Conservation (phyloP, 495 filamentous ascomycete species). For the Tuber magnatum region DNA sequence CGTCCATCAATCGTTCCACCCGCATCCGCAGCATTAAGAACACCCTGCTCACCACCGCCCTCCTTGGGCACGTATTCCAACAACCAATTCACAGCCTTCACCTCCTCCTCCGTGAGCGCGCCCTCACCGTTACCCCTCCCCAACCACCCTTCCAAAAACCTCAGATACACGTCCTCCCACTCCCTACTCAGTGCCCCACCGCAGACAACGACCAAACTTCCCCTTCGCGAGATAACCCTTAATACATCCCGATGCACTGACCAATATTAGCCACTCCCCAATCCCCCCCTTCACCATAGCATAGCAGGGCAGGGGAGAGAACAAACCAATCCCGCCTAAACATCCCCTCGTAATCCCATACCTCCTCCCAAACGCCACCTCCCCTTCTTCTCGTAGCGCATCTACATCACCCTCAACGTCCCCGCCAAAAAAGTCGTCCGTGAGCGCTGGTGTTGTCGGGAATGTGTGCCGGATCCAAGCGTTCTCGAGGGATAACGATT, state of each 20-base stretch:
- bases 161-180: neutral
- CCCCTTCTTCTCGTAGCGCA: neutral
- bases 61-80: neutral
- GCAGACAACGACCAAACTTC: neutral
- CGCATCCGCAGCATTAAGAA: neutral
- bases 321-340: neutral
- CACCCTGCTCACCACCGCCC: neutral
- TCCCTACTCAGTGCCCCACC: neutral
- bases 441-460: neutral
- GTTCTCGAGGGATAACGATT: neutral
- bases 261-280: neutral
- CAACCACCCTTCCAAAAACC: neutral
- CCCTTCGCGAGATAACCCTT: neutral
- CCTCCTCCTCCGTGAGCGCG: neutral
- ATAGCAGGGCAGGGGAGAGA: neutral
- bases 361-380: neutral
- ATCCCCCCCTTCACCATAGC: neutral
- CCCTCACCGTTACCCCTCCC: neutral
- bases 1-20: neutral
- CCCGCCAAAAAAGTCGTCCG: neutral
- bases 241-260: neutral
- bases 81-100: neutral
- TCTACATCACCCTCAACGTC: neutral
- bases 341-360: neutral
- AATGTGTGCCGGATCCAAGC: neutral